phyloP scores from a whole-genome alignment of 177 flowering plant species.

The Vitis hybrid region DNA sequence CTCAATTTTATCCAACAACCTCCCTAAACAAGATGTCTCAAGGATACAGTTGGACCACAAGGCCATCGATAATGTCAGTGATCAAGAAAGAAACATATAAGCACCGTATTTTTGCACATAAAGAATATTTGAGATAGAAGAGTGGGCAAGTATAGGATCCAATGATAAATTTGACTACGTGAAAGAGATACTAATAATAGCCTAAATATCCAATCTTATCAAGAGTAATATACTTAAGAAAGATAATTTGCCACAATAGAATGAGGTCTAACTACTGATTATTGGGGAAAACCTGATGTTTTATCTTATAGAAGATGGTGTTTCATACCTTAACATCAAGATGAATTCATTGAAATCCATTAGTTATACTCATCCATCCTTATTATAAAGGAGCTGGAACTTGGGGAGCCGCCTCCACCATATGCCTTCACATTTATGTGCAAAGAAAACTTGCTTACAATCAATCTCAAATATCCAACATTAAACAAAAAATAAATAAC shows the following conservation, averaged over 20 bases:
- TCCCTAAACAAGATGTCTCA: too few species aligned
- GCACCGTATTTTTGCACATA: too few species aligned
- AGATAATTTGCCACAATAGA: neutral
- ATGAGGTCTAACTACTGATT: neutral
- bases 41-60: too few species aligned
- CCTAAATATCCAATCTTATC: neutral
- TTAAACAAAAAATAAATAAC: too few species aligned
- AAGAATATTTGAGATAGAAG: too few species aligned
- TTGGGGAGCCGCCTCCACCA: slow-evolving; percentile 80
- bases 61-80: too few species aligned
- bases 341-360: slow-evolving; percentile 50
- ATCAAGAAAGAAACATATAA: too few species aligned
- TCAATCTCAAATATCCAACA: too few species aligned
- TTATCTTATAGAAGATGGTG: neutral
- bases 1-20: too few species aligned
- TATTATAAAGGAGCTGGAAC: slow-evolving; percentile 86
- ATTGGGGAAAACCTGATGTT: neutral
- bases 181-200: neutral
- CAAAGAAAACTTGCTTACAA: slow-evolving; percentile 5
- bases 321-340: slow-evolving; percentile 22
- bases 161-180: neutral
- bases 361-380: slow-evolving; percentile 89
- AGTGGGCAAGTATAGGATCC: too few species aligned
- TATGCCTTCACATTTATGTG: slow-evolving; percentile 61
- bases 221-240: neutral